Evolutionary conservation across 768 basidiomycete genomes (phyloP).

Genomic region (Naganishia onofrii): DNA sequence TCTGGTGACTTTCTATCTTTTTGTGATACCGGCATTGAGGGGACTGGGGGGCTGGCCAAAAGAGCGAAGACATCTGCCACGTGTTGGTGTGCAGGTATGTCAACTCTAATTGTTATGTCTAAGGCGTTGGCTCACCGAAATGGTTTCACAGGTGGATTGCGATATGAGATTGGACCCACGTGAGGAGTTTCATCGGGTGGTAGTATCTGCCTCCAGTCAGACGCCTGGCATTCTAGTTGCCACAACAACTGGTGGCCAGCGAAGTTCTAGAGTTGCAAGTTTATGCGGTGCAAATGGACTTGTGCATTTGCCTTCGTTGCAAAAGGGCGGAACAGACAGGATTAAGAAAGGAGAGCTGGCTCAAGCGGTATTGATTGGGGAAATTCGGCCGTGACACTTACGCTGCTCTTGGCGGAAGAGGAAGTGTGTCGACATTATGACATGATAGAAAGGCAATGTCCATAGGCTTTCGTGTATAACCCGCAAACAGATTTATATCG

Average conservation of each 20-base stretch:
- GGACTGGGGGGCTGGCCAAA: conserved; percentile 67
- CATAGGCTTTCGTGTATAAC: background rate
- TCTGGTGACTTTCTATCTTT: conserved; percentile 78
- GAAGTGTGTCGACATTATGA: background rate
- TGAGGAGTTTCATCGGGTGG: conserved; percentile 77
- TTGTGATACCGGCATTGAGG: conserved; percentile 76
- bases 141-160: conserved; percentile 34
- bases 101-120: background rate
- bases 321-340: conserved; percentile 46
- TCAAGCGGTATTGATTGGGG: conserved; percentile 68
- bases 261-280: conserved; percentile 77
- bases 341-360: conserved; percentile 62
- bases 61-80: conserved; percentile 61
- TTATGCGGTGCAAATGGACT: conserved; percentile 77
- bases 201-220: conserved; percentile 55
- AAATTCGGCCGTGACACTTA: conserved; percentile 47
- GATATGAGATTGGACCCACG: conserved; percentile 68
- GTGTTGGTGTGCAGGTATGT: conserved; percentile 63
- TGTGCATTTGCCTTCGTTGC: conserved; percentile 62
- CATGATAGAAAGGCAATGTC: background rate
- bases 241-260: conserved; percentile 78
- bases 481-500: background rate
- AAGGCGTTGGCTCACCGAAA: conserved; percentile 42
- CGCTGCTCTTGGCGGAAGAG: background rate
- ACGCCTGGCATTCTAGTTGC: conserved; percentile 60